Conservation (phyloP, 1,139 yeast species). For the Kodamaea alishanica region DNA sequence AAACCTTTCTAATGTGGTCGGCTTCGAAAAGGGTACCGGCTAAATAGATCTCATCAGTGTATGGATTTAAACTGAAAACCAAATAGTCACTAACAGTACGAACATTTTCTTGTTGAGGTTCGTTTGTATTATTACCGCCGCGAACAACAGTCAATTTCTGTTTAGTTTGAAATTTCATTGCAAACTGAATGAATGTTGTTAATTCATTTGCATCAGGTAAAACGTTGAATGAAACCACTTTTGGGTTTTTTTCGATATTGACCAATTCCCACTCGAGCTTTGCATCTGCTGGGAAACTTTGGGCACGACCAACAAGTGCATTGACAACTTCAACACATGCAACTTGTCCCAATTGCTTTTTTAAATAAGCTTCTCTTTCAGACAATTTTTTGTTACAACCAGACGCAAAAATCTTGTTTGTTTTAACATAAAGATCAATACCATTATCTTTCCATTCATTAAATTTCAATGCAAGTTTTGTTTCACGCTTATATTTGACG, state of each 20-base stretch:
- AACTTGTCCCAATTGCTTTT: conserved; percentile 41
- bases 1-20: conserved; percentile 37
- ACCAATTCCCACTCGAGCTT: conserved; percentile 73
- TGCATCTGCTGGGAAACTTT: conserved; percentile 53
- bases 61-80: conserved; percentile 74
- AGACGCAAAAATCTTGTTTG: conserved; percentile 65
- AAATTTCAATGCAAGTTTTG: conserved; percentile 62
- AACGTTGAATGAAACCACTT: conserved; percentile 56
- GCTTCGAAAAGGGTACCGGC: conserved; percentile 84
- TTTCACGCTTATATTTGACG: conserved; percentile 58
- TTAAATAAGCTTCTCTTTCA: conserved; percentile 39
- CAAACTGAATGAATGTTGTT: conserved; percentile 64
- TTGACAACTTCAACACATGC: conserved; percentile 55
- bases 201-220: conserved; percentile 69
- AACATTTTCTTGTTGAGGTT: conserved; percentile 30
- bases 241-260: conserved; percentile 68
- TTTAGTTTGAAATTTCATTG: conserved; percentile 70
- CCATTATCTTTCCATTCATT: conserved; percentile 72
- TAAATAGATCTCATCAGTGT: conserved; percentile 58
- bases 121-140: conserved; percentile 31
- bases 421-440: conserved; percentile 59
- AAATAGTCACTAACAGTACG: conserved; percentile 68
- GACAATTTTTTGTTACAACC: conserved; percentile 32
- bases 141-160: conserved; percentile 57
- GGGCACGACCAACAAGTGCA: conserved; percentile 40